Evolutionary conservation across 2,329 filamentous ascomycete species (phyloP), one percentile per base, ranked within the genome.

Genomic region (Corniculantispora saksenae): DNA sequence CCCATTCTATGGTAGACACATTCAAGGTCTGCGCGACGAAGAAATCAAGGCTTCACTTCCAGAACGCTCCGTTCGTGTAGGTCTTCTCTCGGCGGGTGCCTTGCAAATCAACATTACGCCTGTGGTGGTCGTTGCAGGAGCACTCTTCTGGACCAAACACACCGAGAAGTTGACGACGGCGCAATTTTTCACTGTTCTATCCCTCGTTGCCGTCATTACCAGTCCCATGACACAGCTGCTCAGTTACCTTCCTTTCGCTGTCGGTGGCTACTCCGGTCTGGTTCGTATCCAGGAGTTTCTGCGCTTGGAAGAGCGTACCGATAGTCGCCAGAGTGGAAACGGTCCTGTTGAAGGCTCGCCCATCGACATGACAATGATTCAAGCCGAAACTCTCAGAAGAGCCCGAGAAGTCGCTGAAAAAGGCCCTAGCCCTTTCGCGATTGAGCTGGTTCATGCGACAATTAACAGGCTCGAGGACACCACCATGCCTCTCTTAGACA

Each of bases 1-100:
- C 2, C 55, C 51, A 3, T 50, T 58, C 5, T 57, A 67, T 6
- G 50, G 48, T 13, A 38, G 48, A 13, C 35, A 47, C 35, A 57
- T 70, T 21, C 60, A 68, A 57, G 43, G 21, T 0, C 65, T 70
- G 17, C 66, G 70, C 15, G 64, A 63, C 8, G 54, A 60, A 15
- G 69, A 71, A 50, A 61, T 70, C 27, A 21, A 70, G 27, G 43
- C 60, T 32, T 66, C 59, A 1, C 47, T 57, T 2, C 51, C 53
- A 10, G 64, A 66, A 13, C 40, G 58, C 7, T 56, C 35, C 23
- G 51, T 60, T 23, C 63, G 63, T 21, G 56, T 65, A 23, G 48
- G 38, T 17, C 27, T 60, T 5, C 63, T 60, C 15, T 45, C 63
- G 21, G 27, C 50, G 8, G 63, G 57, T 55, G 57, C 53, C 25